Conservation (phyloP, 805 yeast species). For the Candida methanosorbosa region DNA sequence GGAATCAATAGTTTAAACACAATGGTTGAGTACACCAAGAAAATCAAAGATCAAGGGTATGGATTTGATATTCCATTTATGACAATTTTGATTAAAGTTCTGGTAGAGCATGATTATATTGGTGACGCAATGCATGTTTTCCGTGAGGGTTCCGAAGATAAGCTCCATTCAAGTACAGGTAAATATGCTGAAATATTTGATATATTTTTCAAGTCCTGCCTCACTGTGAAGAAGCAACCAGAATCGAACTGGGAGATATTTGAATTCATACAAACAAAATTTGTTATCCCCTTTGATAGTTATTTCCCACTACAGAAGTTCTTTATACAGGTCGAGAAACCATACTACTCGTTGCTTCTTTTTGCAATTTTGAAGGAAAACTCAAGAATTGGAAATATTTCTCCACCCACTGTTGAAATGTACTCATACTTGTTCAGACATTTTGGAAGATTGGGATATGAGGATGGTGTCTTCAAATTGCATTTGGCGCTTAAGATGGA, state of each 20-base stretch:
- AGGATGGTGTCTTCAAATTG: conserved; percentile 56
- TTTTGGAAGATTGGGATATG: conserved; percentile 51
- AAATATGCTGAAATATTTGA: neutral
- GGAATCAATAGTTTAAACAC: conserved; percentile 1
- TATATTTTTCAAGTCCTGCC: neutral
- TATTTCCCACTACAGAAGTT: conserved; percentile 51
- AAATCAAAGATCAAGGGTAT: conserved; percentile 31
- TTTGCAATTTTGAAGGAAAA: conserved; percentile 52
- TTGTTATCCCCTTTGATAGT: conserved; percentile 47
- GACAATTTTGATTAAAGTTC: conserved; percentile 26
- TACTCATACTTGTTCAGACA: conserved; percentile 51
- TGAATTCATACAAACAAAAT: conserved; percentile 45
- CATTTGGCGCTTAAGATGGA: conserved; percentile 63
- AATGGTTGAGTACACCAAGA: conserved; percentile 28
- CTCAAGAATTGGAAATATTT: conserved; percentile 43
- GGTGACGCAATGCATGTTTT: conserved; percentile 35
- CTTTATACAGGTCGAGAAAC: conserved; percentile 44
- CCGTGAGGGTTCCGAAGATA: conserved; percentile 4
- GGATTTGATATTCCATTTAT: conserved; percentile 29
- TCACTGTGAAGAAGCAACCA: conserved; percentile 6
- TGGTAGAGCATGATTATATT: conserved; percentile 25
- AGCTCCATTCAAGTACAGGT: conserved; percentile 4
- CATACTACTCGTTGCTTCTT: conserved; percentile 53
- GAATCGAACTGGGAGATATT: conserved; percentile 39
- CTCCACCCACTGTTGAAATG: conserved; percentile 45